A percentile compares a stretch with the other conserved stretches of the same genome.
Evolutionary conservation across 2,329 filamentous ascomycete species (phyloP).

Genomic region (Sporothrix curviconia): DNA sequence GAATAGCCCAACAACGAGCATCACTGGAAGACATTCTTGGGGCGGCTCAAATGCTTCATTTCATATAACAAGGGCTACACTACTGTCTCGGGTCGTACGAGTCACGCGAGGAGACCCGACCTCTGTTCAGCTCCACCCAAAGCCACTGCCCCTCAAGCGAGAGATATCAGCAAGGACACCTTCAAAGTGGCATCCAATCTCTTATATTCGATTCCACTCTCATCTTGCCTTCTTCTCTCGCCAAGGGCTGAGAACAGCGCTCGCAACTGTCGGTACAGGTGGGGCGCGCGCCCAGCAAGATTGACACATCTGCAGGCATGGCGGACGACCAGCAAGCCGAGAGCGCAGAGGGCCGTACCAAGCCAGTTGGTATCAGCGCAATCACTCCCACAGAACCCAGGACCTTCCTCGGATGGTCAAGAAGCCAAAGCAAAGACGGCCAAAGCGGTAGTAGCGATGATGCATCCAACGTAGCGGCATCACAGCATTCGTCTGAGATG

Average conservation of each 20-base stretch:
- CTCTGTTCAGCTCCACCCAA: too few species aligned
- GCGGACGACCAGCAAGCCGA: not conserved
- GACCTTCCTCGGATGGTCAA: too few species aligned
- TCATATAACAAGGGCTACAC: too few species aligned
- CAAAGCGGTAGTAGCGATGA: not conserved
- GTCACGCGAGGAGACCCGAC: too few species aligned
- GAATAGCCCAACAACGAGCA: not conserved
- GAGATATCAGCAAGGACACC: too few species aligned
- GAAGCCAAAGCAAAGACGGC: not conserved
- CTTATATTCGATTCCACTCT: not conserved
- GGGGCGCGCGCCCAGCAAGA: not conserved
- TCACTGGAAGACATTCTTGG: too few species aligned
- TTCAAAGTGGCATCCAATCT: conserved; percentile 10
- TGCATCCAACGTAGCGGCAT: not conserved
- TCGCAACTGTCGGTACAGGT: not conserved
- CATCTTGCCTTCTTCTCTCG: not conserved
- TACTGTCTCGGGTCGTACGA: too few species aligned
- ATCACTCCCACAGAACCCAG: not conserved
- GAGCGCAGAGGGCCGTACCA: too few species aligned
- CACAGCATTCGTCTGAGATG: too few species aligned
- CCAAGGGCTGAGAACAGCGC: not conserved
- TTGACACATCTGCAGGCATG: not conserved
- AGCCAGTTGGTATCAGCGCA: too few species aligned
- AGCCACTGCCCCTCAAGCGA: too few species aligned
- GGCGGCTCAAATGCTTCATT: too few species aligned